Conservation (phyloP, 345 rosid genomes). For the Melaleuca quinquenervia region DNA sequence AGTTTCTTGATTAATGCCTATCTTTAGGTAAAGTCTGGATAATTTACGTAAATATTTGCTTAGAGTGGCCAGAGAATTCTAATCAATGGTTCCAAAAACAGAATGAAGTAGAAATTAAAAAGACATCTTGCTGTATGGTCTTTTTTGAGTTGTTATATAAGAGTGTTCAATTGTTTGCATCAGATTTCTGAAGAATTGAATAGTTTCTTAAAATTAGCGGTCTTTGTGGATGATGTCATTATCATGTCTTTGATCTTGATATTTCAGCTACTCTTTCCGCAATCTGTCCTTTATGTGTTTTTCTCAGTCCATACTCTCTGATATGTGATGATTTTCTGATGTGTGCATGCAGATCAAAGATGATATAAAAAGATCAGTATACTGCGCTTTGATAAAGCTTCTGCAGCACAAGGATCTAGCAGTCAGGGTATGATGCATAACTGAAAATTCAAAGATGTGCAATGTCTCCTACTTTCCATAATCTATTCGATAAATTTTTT, state of each 20-base stretch:
- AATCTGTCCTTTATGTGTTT: background rate
- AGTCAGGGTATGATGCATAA: constrained; percentile 56
- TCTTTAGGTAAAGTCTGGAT: background rate
- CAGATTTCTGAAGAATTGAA: background rate
- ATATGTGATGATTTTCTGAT: constrained; percentile 5
- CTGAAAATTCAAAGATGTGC: background rate
- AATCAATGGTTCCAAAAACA: background rate
- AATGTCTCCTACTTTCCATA: background rate
- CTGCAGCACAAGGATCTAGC: constrained; percentile 76
- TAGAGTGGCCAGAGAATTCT: background rate
- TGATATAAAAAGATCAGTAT: constrained; percentile 84
- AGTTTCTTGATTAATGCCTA: background rate
- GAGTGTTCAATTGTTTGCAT: background rate
- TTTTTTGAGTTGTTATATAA: background rate
- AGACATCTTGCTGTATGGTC: background rate
- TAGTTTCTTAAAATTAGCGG: background rate
- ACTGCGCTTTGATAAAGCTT: constrained; percentile 78
- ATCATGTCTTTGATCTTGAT: background rate
- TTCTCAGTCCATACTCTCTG: background rate
- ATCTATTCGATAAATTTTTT: background rate
- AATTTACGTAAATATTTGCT: background rate
- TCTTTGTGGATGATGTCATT: background rate
- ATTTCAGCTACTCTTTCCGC: background rate
- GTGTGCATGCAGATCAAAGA: constrained; percentile 61
- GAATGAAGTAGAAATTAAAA: background rate